Evolutionary conservation across 2,329 filamentous ascomycete genomes (phyloP).

Genomic region (Calonectria naviculata): DNA sequence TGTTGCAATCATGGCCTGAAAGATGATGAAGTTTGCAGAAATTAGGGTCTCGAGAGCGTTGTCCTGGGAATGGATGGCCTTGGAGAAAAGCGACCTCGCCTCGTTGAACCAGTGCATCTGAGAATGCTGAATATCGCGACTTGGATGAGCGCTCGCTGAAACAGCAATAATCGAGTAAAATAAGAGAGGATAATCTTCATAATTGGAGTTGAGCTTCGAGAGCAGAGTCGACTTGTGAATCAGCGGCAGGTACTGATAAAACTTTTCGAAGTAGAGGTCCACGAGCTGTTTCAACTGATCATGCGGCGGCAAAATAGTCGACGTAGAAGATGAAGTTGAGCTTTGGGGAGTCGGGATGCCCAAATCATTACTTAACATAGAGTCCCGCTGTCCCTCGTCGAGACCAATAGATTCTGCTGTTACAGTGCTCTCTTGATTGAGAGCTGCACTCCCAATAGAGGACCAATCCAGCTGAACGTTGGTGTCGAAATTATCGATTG

Average conservation of each 20-base stretch:
- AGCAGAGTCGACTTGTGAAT: conserved; percentile 26
- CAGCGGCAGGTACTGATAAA: conserved; percentile 34
- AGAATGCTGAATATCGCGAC: conserved; percentile 23
- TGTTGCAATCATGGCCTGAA: conserved; percentile 28
- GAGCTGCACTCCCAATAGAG: background rate
- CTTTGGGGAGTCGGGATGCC: conserved; percentile 2
- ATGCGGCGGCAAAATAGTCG: conserved; percentile 11
- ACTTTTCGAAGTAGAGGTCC: conserved; percentile 36
- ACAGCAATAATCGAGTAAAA: conserved; percentile 34
- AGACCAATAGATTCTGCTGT: background rate
- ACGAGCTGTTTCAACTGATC: conserved; percentile 28
- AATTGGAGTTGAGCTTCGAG: conserved; percentile 6
- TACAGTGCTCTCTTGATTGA: background rate
- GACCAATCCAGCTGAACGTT: background rate
- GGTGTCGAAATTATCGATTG: background rate
- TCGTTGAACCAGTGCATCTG: conserved; percentile 32
- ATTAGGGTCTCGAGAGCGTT: conserved; percentile 32
- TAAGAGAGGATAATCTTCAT: background rate
- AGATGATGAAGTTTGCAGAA: conserved; percentile 33
- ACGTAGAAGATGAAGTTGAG: background rate
- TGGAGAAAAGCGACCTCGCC: conserved; percentile 29
- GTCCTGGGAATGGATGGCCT: conserved; percentile 22
- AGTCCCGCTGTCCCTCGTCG: background rate
- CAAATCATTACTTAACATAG: background rate
- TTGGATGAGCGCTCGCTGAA: conserved; percentile 32